phyloP scores from a whole-genome alignment of 768 basidiomycete genomes.

The Mycena crocata region DNA sequence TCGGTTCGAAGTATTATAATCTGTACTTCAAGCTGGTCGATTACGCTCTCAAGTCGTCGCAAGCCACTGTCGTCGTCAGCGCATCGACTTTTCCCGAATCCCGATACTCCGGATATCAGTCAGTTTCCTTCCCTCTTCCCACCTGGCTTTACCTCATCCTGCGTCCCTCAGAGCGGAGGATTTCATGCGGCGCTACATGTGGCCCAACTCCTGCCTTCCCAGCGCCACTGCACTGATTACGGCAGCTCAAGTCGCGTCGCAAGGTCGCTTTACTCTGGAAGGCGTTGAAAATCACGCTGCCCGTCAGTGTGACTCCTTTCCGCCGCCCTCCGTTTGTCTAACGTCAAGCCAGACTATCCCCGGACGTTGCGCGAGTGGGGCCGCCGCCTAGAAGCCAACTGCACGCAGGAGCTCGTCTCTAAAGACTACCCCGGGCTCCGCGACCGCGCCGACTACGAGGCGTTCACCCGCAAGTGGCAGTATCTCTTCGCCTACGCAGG shows the following conservation, averaged over 20 bases:
- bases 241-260: slow-evolving; percentile 75
- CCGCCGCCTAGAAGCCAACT: slow-evolving; percentile 75
- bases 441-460: slow-evolving; percentile 67
- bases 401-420: slow-evolving; percentile 66
- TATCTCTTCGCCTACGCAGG: slow-evolving; percentile 87
- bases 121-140: slow-evolving; percentile 42
- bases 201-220: slow-evolving; percentile 90
- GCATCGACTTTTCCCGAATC: slow-evolving; percentile 79
- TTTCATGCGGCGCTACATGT: slow-evolving; percentile 91
- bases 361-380: slow-evolving; percentile 95
- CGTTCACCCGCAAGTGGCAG: slow-evolving; percentile 87
- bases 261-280: slow-evolving; percentile 85
- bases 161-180: slow-evolving; percentile 68
- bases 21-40: slow-evolving; percentile 83
- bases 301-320: slow-evolving; percentile 56
- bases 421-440: slow-evolving; percentile 70
- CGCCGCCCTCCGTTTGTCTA: neutral
- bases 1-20: slow-evolving; percentile 68
- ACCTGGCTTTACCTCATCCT: slow-evolving; percentile 11
- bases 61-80: slow-evolving; percentile 76
- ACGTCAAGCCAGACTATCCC: slow-evolving; percentile 71
- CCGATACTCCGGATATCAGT: slow-evolving; percentile 78
- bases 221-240: slow-evolving; percentile 86
- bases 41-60: slow-evolving; percentile 75
- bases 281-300: slow-evolving; percentile 87